phyloP scores from a whole-genome alignment of 768 basidiomycete species.

The Naganishia vaughanmartiniae region DNA sequence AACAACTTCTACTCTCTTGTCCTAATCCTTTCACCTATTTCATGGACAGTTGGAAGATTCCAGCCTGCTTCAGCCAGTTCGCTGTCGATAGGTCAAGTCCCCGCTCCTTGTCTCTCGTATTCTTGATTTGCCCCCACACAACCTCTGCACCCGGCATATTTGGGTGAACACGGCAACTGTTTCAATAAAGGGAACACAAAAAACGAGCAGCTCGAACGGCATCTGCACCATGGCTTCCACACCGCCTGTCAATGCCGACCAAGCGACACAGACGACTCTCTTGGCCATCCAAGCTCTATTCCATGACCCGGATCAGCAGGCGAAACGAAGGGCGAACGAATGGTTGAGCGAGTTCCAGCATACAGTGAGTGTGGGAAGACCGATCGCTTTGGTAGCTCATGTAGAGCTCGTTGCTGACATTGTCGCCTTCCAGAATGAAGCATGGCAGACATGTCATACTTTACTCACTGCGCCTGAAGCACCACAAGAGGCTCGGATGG shows the following conservation, averaged over 20 bases:
- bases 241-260: slow-evolving; percentile 9
- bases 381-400: slow-evolving; percentile 60
- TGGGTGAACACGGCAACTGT: not conserved
- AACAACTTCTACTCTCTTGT: not conserved
- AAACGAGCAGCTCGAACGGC: not conserved
- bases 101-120: not conserved
- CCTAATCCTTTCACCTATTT: not conserved
- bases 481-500: slow-evolving; percentile 76
- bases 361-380: slow-evolving; percentile 77
- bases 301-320: slow-evolving; percentile 67
- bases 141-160: not conserved
- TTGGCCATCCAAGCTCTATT: slow-evolving; percentile 53
- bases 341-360: slow-evolving; percentile 99
- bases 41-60: not conserved
- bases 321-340: slow-evolving; percentile 80
- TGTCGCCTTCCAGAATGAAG: slow-evolving; percentile 69
- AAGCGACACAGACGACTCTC: slow-evolving; percentile 39
- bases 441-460: slow-evolving; percentile 92
- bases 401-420: slow-evolving; percentile 60
- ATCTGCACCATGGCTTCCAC: slow-evolving; percentile 8
- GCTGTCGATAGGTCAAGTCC: not conserved
- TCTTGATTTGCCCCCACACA: not conserved
- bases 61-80: not conserved
- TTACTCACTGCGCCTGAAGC: slow-evolving; percentile 78
- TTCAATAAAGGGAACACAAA: slow-evolving; percentile 4